phyloP scores from a whole-genome alignment of 2,329 filamentous ascomycete genomes.

The Geosmithia putterillii region DNA sequence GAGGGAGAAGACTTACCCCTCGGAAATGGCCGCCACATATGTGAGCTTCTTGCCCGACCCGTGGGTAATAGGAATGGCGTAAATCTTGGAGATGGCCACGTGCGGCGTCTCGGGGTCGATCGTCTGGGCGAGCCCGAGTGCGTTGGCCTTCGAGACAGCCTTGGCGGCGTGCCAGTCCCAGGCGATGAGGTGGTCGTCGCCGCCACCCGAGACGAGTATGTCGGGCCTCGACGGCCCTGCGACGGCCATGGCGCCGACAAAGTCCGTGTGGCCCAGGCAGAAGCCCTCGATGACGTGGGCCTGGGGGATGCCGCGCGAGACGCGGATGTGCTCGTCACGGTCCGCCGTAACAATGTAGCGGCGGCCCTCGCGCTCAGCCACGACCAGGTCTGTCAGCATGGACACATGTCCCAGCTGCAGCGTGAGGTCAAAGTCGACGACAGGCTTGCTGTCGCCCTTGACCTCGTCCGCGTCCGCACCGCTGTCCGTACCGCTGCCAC shows the following conservation, averaged over 20 bases:
- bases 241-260: constrained; percentile 66
- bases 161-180: constrained; percentile 65
- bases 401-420: constrained; percentile 89
- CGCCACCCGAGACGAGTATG: constrained; percentile 75
- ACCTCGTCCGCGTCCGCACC: constrained; percentile 15
- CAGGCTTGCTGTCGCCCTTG: neutral
- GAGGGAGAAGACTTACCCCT: constrained; percentile 35
- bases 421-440: constrained; percentile 51
- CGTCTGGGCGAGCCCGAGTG: constrained; percentile 31
- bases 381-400: constrained; percentile 68
- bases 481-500: constrained; percentile 6
- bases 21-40: constrained; percentile 37
- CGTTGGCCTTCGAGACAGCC: constrained; percentile 39
- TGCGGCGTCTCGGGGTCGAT: constrained; percentile 22
- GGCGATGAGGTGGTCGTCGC: constrained; percentile 63
- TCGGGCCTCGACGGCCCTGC: constrained; percentile 33
- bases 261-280: constrained; percentile 79
- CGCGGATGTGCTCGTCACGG: constrained; percentile 65
- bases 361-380: constrained; percentile 28
- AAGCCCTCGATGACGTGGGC: constrained; percentile 80
- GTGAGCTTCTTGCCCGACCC: constrained; percentile 24
- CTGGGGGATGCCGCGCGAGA: constrained; percentile 72
- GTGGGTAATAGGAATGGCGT: constrained; percentile 18
- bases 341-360: constrained; percentile 44
- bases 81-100: constrained; percentile 33